These are phyloP conservation scores for Tardiomyces depauwii DNA, from an alignment of 1,139 yeast species.

Conservation along the genomic window DNA sequence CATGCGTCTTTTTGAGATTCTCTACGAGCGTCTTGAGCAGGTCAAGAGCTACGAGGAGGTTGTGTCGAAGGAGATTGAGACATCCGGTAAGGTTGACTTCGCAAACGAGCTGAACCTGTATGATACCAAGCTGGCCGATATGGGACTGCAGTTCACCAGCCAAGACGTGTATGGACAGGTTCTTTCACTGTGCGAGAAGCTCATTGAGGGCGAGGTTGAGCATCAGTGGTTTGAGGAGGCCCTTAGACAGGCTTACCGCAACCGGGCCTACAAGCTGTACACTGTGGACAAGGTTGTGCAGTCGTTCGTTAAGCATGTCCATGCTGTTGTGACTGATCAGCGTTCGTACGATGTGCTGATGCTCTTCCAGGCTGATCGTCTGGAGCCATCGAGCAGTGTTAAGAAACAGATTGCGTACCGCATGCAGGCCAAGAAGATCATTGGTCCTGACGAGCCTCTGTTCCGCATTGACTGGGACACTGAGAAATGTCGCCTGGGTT, in stretches of 20 bases:
- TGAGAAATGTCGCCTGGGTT: slow-evolving; percentile 40
- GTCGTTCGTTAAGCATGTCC: slow-evolving; percentile 82
- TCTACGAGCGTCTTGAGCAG: slow-evolving; percentile 71
- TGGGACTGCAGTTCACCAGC: slow-evolving; percentile 65
- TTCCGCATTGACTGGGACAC: slow-evolving; percentile 73
- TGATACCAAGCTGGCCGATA: slow-evolving; percentile 70
- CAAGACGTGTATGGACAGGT: slow-evolving; percentile 71
- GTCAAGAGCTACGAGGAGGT: slow-evolving; percentile 55
- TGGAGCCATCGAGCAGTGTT: slow-evolving; percentile 42
- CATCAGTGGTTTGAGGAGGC: slow-evolving; percentile 96
- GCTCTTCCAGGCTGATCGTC: slow-evolving; percentile 73
- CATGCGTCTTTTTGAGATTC: slow-evolving; percentile 72
- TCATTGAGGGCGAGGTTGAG: slow-evolving; percentile 86
- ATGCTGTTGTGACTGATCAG: slow-evolving; percentile 64
- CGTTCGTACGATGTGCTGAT: slow-evolving; percentile 73
- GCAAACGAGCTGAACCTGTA: slow-evolving; percentile 80
- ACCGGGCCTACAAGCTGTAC: slow-evolving; percentile 83
- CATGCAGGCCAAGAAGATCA: slow-evolving; percentile 71
- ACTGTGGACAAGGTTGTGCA: slow-evolving; percentile 91
- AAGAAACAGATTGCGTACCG: slow-evolving; percentile 86
- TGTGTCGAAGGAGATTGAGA: slow-evolving; percentile 56
- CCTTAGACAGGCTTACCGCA: slow-evolving; percentile 87
- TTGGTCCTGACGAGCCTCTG: slow-evolving; percentile 83
- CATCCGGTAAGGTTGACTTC: slow-evolving; percentile 60
- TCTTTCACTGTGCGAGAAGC: slow-evolving; percentile 54